These are phyloP conservation scores for Colletotrichum melonis DNA, from an alignment of 2,329 filamentous ascomycete genomes.

Conservation along the genomic window DNA sequence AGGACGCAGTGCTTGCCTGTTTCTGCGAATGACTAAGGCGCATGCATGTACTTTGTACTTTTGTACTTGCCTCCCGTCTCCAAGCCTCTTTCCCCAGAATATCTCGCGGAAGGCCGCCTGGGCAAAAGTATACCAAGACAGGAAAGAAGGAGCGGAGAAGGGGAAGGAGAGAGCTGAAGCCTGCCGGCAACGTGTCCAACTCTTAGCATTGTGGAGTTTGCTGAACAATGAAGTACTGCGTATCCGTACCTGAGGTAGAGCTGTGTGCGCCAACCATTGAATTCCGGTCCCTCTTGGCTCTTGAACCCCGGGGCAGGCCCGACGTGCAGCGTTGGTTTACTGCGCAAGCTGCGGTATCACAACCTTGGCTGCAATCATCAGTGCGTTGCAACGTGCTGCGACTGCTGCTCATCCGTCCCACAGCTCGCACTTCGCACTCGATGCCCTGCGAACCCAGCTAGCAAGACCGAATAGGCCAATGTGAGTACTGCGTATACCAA, in stretches of 20 bases:
- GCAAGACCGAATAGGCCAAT: background rate
- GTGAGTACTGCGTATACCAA: background rate
- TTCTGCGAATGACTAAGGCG: background rate
- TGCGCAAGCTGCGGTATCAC: background rate
- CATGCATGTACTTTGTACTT: background rate
- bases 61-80: background rate
- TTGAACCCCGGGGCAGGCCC: background rate
- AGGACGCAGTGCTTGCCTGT: background rate
- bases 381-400: background rate
- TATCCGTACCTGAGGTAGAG: too few species aligned
- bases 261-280: background rate
- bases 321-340: background rate
- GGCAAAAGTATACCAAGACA: background rate
- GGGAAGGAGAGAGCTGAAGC: background rate
- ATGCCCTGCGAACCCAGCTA: background rate
- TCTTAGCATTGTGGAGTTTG: too few species aligned
- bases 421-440: background rate
- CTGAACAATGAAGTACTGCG: too few species aligned
- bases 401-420: background rate
- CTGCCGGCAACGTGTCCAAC: background rate
- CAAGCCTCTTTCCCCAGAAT: conserved; percentile 1
- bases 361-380: background rate
- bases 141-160: background rate
- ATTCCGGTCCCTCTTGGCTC: background rate
- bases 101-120: background rate